Conservation (phyloP, 2,329 filamentous ascomycete species). For the Trichoderma sp. region DNA sequence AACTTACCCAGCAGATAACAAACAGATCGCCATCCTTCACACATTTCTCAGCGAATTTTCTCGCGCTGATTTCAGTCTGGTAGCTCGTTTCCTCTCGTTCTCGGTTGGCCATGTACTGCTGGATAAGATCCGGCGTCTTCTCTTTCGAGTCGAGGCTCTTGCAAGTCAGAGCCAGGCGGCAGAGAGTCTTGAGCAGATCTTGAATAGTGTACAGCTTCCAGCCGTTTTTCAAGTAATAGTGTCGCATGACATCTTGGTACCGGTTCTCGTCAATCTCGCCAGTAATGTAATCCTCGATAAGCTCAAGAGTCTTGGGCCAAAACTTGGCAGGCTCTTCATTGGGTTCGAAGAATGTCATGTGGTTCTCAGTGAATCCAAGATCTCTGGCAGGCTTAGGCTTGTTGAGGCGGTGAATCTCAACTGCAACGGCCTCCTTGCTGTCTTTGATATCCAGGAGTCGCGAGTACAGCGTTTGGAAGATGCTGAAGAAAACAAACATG, state of each 20-base stretch:
- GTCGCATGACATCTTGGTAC: conserved; percentile 86
- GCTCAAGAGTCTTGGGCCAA: conserved; percentile 79
- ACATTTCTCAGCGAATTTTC: conserved; percentile 88
- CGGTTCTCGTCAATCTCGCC: conserved; percentile 78
- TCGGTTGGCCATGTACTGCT: conserved; percentile 80
- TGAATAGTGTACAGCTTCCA: conserved; percentile 94
- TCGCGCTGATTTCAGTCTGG: conserved; percentile 82
- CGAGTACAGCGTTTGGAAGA: conserved; percentile 88
- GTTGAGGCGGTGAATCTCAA: conserved; percentile 71
- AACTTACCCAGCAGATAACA: conserved; percentile 82
- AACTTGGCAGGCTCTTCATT: conserved; percentile 63
- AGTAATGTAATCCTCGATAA: conserved; percentile 83
- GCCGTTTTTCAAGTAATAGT: conserved; percentile 85
- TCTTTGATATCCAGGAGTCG: conserved; percentile 81
- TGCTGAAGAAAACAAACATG: conserved; percentile 91
- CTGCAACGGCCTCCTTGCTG: conserved; percentile 68
- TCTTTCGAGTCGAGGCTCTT: conserved; percentile 86
- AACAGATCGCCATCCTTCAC: conserved; percentile 93
- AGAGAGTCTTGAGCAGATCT: conserved; percentile 78
- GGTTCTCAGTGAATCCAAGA: conserved; percentile 78
- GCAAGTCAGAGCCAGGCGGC: conserved; percentile 77
- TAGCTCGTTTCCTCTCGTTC: conserved; percentile 83
- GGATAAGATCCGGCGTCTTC: conserved; percentile 86
- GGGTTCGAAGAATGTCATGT: conserved; percentile 72
- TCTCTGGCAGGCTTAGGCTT: conserved; percentile 77